Percentiles rank a stretch among this genome's conserved stretches.
Conservation (phyloP, 176 grass and related monocot genomes). For the Carex cristatella region DNA sequence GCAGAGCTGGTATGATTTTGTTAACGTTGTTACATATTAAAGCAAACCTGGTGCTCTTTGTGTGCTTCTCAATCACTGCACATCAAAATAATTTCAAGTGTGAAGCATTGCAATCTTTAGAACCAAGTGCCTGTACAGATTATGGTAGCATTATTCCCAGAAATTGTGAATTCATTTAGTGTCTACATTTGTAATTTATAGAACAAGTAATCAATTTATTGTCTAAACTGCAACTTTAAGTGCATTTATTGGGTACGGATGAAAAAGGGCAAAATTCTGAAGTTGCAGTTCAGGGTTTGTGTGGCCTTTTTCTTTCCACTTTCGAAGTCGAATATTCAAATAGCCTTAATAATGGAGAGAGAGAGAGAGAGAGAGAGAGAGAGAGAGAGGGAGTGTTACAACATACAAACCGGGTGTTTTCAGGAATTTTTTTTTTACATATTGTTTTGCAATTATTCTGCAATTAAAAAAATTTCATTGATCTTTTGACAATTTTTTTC, state of each 20-base stretch:
- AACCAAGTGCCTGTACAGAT: not conserved
- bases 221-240: not conserved
- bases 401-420: not conserved
- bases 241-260: not conserved
- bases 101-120: not conserved
- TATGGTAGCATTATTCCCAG: not conserved
- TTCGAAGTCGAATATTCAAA: not conserved
- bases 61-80: constrained; percentile 97
- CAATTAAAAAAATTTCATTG: not conserved
- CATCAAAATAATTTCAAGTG: not conserved
- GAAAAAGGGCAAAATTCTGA: not conserved
- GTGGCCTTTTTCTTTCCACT: not conserved
- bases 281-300: not conserved
- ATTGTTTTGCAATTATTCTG: not conserved
- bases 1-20: constrained; percentile 96
- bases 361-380: too few species aligned
- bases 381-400: not conserved
- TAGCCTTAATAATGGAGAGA: not conserved
- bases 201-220: not conserved
- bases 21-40: constrained; percentile 98
- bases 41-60: constrained; percentile 98
- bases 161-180: not conserved
- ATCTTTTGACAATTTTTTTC: not conserved
- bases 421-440: not conserved
- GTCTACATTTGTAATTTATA: not conserved